A percentile compares a stretch with the other conserved stretches of the same genome.
Conservation (phyloP, 345 rosid genomes). For the Syzygium oleosum region DNA sequence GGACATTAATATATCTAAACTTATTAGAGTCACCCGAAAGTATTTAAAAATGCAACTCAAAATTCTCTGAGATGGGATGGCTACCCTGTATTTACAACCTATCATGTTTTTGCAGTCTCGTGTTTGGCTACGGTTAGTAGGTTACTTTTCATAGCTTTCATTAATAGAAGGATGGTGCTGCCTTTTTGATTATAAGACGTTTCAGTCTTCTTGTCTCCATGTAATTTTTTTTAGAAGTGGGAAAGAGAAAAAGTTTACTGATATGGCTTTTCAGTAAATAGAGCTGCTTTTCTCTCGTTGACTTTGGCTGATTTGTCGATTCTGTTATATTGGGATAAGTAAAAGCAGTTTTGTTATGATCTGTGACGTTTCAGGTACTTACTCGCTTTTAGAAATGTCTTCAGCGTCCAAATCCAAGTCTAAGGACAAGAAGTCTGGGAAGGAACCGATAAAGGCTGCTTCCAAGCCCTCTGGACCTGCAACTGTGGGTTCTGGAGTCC, state of each 20-base stretch:
- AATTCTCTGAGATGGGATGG: background rate
- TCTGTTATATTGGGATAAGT: background rate
- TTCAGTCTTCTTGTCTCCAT: background rate
- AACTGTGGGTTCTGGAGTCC: conserved; percentile 35
- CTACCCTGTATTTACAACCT: background rate
- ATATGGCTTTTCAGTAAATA: background rate
- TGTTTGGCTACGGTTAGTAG: background rate
- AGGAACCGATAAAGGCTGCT: conserved; percentile 56
- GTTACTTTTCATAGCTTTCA: background rate
- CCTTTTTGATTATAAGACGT: background rate
- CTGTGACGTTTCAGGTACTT: background rate
- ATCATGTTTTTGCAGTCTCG: background rate
- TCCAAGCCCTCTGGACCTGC: conserved; percentile 44
- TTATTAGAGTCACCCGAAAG: background rate
- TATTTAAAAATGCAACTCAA: background rate
- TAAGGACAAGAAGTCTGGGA: conserved; percentile 64
- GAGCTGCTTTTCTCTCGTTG: background rate
- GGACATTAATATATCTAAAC: background rate
- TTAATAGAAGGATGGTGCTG: background rate
- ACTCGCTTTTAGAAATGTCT: conserved; percentile 37
- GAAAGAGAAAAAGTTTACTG: background rate
- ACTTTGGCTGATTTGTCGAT: background rate
- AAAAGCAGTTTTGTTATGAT: background rate
- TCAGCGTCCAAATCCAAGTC: conserved; percentile 57
- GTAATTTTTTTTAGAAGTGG: background rate